These are phyloP conservation scores for Saccharum hybrid DNA, from an alignment of 202 grass and related monocot genomes.

Conservation along the genomic window DNA sequence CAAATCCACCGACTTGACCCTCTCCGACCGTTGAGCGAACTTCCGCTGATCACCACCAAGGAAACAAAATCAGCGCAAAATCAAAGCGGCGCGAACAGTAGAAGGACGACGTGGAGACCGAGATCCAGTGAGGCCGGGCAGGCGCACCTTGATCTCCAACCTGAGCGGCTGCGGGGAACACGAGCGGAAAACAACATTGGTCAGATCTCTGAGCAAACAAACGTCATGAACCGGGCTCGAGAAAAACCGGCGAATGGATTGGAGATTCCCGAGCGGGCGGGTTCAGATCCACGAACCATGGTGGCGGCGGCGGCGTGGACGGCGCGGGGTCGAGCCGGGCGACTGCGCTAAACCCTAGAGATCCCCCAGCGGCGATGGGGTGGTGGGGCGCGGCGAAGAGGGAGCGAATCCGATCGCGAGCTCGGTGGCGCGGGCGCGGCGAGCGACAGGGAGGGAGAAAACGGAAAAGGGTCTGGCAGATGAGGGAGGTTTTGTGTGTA, in stretches of 20 bases:
- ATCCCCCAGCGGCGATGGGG: slow-evolving; percentile 12
- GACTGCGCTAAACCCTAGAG: background rate
- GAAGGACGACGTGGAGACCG: slow-evolving; percentile 24
- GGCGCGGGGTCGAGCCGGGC: background rate
- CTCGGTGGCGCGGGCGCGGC: slow-evolving; percentile 19
- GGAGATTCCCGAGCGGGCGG: slow-evolving; percentile 27
- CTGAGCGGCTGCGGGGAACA: slow-evolving; percentile 81
- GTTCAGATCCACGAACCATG: slow-evolving; percentile 62
- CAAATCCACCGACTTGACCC: slow-evolving; percentile 98
- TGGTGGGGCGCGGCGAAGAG: background rate
- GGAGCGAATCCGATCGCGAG: slow-evolving; percentile 50
- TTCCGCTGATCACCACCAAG: slow-evolving; percentile 73
- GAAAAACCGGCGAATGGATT: background rate
- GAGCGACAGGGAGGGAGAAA: slow-evolving; percentile 23
- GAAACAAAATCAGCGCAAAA: slow-evolving; percentile 47
- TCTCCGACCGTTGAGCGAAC: slow-evolving; percentile 90
- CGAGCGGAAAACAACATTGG: slow-evolving; percentile 53
- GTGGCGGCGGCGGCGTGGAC: slow-evolving; percentile 13
- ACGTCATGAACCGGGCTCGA: background rate
- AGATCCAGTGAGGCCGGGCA: slow-evolving; percentile 38
- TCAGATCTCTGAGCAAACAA: slow-evolving; percentile 51
- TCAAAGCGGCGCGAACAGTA: slow-evolving; percentile 14
- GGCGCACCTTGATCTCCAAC: slow-evolving; percentile 98
- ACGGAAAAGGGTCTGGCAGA: background rate
- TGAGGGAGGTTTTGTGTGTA: slow-evolving; percentile 37